Evolutionary conservation across 768 basidiomycete genomes (phyloP).

Genomic region (Cyathus striatus): DNA sequence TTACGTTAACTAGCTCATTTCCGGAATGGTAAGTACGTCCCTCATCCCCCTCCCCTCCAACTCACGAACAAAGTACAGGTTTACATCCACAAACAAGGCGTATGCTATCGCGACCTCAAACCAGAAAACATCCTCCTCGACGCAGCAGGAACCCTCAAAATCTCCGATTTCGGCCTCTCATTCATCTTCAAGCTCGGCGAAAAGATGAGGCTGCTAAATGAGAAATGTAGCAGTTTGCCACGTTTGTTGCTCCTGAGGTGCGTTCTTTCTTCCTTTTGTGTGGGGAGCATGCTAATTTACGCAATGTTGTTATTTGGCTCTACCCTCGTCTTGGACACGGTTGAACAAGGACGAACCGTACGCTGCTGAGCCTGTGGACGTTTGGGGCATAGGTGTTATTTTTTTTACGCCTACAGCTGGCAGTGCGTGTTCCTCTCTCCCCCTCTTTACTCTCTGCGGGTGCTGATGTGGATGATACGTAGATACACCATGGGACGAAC

Average conservation of each 20-base stretch:
- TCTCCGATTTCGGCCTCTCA: conserved; percentile 93
- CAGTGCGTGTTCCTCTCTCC: too few relatives aligned
- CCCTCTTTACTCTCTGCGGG: too few relatives aligned
- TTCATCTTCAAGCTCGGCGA: conserved; percentile 85
- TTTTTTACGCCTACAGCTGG: conserved; percentile 87
- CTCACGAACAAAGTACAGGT: too few relatives aligned
- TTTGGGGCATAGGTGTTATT: conserved; percentile 95
- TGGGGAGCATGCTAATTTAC: too few relatives aligned
- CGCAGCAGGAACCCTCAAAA: too few relatives aligned
- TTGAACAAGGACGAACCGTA: too few relatives aligned
- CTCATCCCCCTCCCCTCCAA: too few relatives aligned
- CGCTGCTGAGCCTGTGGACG: too few relatives aligned
- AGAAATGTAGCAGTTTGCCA: conserved; percentile 87
- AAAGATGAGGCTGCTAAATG: conserved; percentile 68
- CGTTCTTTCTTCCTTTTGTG: background rate
- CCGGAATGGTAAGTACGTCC: conserved; percentile 83
- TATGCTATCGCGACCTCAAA: conserved; percentile 95
- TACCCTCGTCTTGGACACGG: too few relatives aligned
- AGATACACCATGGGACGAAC: conserved; percentile 99
- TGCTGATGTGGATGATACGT: too few relatives aligned
- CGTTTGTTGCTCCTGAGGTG: conserved; percentile 95
- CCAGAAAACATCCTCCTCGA: too few relatives aligned
- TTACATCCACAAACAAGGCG: conserved; percentile 84
- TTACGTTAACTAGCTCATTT: conserved; percentile 82
- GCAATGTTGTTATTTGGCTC: too few relatives aligned